Percentiles rank a stretch among this genome's conserved stretches.
Evolutionary conservation across 2,329 filamentous ascomycete genomes (phyloP).

Genomic region (Phialophora tarda): DNA sequence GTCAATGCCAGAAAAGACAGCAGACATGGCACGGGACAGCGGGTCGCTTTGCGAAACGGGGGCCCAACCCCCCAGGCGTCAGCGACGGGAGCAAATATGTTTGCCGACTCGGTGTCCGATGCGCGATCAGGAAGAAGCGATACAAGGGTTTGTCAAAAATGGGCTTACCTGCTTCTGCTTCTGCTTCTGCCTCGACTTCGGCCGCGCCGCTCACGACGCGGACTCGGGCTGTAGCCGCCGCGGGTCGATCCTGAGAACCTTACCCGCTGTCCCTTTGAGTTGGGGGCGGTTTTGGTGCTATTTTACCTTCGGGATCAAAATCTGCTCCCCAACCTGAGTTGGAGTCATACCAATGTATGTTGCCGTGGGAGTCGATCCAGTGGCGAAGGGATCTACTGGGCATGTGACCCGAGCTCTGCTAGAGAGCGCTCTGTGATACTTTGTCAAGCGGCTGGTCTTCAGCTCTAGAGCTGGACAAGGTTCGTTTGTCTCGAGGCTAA

Average conservation of each 20-base stretch:
- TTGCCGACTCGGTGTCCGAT: not conserved
- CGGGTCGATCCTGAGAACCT: not conserved
- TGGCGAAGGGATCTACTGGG: not conserved
- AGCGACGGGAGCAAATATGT: not conserved
- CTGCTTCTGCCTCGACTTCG: slow-evolving; percentile 7
- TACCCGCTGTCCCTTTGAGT: not conserved
- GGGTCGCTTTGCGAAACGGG: not conserved
- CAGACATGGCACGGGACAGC: not conserved
- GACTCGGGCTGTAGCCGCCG: not conserved
- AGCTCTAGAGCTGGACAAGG: not conserved
- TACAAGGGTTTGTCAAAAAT: not conserved
- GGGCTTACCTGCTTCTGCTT: slow-evolving; percentile 5
- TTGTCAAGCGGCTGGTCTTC: not conserved
- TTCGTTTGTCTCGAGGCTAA: not conserved
- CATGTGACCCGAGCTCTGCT: not conserved
- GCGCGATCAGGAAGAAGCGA: not conserved
- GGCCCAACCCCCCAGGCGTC: not conserved
- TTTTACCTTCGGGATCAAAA: slow-evolving; percentile 2
- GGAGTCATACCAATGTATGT: not conserved
- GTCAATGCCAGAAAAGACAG: not conserved
- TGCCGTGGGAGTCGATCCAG: not conserved
- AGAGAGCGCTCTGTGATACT: not conserved
- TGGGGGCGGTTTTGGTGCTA: not conserved
- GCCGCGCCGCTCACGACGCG: not conserved
- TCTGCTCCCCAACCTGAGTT: not conserved